phyloP scores from a whole-genome alignment of 306 rosid genomes.

The Vachellia collinsii region DNA sequence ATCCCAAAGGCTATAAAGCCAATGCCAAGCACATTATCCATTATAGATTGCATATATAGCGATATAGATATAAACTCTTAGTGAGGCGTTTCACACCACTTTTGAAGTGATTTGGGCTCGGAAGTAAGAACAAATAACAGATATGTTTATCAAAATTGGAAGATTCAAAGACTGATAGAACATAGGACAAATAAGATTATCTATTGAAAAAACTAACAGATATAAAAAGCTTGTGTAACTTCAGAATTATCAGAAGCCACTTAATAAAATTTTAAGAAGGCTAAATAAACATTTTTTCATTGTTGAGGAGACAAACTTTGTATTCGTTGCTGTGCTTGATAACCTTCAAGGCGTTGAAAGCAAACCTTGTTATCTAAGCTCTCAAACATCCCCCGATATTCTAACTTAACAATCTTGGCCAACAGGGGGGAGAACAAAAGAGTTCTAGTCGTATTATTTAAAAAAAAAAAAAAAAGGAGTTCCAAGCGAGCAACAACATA shows the following conservation, averaged over 20 bases:
- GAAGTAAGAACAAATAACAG: background rate
- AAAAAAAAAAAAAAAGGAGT: too few species aligned
- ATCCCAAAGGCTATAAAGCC: background rate
- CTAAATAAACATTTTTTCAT: background rate
- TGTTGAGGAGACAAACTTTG: background rate
- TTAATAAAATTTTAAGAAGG: slow-evolving; percentile 13
- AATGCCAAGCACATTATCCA: slow-evolving; percentile 10
- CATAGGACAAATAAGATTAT: background rate
- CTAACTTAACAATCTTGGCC: slow-evolving; percentile 10
- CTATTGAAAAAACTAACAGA: background rate
- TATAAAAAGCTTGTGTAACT: background rate
- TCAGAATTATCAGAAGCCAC: background rate
- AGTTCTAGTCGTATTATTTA: too few species aligned
- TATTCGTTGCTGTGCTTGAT: background rate
- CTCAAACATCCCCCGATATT: background rate
- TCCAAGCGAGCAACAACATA: background rate
- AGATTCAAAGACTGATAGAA: background rate
- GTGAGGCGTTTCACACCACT: background rate
- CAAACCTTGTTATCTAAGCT: slow-evolving; percentile 1
- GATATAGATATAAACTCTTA: background rate
- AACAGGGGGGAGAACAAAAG: background rate
- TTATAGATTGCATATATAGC: background rate
- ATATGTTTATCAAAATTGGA: background rate
- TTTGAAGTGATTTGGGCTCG: background rate
- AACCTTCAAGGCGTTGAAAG: slow-evolving; percentile 6